Evolutionary conservation across 2,329 filamentous ascomycete species (phyloP).

Genomic region (Trichoderma sp.): DNA sequence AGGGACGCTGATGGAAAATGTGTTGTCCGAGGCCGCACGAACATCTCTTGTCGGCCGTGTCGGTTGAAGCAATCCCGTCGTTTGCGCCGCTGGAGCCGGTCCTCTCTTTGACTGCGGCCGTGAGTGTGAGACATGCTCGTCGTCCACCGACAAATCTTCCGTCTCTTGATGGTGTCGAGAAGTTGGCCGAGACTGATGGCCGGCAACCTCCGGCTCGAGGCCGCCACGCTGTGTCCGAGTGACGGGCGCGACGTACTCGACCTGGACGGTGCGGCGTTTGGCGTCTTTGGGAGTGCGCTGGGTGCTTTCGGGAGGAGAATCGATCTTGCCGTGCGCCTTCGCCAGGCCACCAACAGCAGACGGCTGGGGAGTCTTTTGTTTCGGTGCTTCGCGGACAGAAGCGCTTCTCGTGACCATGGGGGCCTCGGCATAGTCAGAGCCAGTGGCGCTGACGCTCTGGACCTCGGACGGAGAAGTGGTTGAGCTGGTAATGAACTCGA

Average conservation of each 20-base stretch:
- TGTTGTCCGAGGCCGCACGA: conserved; percentile 44
- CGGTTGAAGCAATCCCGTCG: conserved; percentile 27
- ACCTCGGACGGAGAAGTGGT: conserved; percentile 87
- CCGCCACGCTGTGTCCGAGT: conserved; percentile 78
- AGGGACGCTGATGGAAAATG: conserved; percentile 48
- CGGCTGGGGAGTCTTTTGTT: conserved; percentile 58
- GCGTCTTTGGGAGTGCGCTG: conserved; percentile 74
- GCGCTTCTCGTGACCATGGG: conserved; percentile 77
- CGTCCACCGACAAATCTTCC: conserved; percentile 41
- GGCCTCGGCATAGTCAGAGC: conserved; percentile 57
- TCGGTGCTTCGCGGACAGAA: conserved; percentile 85
- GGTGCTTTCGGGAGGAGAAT: conserved; percentile 60
- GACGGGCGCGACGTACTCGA: conserved; percentile 93
- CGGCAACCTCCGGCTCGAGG: conserved; percentile 32
- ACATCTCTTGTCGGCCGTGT: conserved; percentile 35
- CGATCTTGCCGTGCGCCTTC: conserved; percentile 74
- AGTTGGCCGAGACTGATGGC: conserved; percentile 32
- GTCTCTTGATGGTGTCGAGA: conserved; percentile 49
- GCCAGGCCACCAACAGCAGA: conserved; percentile 62
- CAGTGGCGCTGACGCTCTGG: conserved; percentile 71
- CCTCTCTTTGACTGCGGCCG: conserved; percentile 47
- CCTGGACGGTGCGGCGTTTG: conserved; percentile 92
- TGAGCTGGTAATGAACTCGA: conserved; percentile 94
- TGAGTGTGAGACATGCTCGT: conserved; percentile 57
- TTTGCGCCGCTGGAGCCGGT: conserved; percentile 49